These are phyloP conservation scores for Sphagnum contortum DNA, from an alignment of 225 moss, liverwort and hornwort species.

Conservation along the genomic window DNA sequence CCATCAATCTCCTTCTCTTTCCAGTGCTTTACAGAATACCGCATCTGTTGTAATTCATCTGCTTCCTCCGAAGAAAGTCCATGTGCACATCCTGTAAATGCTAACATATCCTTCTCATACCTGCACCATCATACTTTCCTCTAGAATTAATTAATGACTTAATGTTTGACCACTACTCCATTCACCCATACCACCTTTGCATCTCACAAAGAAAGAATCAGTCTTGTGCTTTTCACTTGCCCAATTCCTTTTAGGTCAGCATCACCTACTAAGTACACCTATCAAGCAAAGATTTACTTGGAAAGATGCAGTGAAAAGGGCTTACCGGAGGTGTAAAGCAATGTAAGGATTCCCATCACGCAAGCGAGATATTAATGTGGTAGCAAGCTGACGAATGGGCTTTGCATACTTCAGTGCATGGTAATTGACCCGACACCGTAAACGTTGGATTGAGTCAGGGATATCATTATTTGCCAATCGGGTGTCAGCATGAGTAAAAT, in stretches of 20 bases:
- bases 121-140: conserved; percentile 12
- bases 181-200: neutral
- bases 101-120: conserved; percentile 78
- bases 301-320: neutral
- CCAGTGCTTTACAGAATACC: conserved; percentile 63
- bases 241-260: too few relatives aligned
- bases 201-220: neutral
- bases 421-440: conserved; percentile 71
- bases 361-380: conserved; percentile 36
- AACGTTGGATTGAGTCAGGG: conserved; percentile 50
- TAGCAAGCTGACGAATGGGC: conserved; percentile 42
- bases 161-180: too few relatives aligned
- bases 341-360: conserved; percentile 45
- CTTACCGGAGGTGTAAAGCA: conserved; percentile 66
- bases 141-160: too few relatives aligned
- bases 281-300: neutral
- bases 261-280: too few relatives aligned
- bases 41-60: conserved; percentile 58
- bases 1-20: conserved; percentile 78
- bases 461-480: conserved; percentile 69
- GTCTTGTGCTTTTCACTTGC: too few relatives aligned
- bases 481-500: conserved; percentile 62
- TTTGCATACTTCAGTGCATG: conserved; percentile 50
- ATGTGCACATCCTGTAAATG: conserved; percentile 62
- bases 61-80: conserved; percentile 40